Base-by-base conservation (phyloP, 495 filamentous ascomycete genomes). In the Endocarpon pusillum region DNA sequence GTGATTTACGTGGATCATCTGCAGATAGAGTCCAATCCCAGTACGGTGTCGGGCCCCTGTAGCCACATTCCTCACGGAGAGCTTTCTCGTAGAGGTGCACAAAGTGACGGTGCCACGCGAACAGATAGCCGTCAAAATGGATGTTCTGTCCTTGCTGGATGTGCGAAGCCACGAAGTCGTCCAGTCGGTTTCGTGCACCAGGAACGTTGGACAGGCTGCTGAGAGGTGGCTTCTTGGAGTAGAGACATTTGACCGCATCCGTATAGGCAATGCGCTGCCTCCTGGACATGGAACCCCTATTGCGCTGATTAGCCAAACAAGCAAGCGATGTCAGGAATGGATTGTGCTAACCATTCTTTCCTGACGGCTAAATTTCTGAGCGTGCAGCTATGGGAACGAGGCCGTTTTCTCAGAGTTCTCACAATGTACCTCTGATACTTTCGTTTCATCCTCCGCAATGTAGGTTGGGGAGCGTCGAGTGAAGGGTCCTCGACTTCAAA, bases 21-120 rank as follows among this genome's bases (percentile, higher is more conserved):
- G 60, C 57, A 24, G 62, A 62, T 20, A 64, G 53, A 9, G 56
- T 49, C 76, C 76, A 83, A 56, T 79, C 61, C 73, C 74, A 78
- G 54, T 75, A 78, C 3, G 54, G 43, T 9, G 4, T 17, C 39
- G 19, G 32, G 36, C 75, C 75, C 0, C 44, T 67, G 43, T 80
- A 84, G 26, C 73, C 74, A 44, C 80, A 84, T 42, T 86, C 78
- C 10, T 73, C 61, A 16, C 64, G 58, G 15, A 85, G 58, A 1
- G 77, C 71, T 44, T 73, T 61, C 47, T 83, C 80, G 47, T 71
- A 82, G 5, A 54, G 53, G 37, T 54, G 67, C 24, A 66, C 56
- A 45, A 71, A 83, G 50, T 75, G 76, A 12, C 78, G 61, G 45
- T 85, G 79, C 73, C 77, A 83, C 1, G 67, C 51, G 20, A 80